Conservation (phyloP, 768 basidiomycete species). For the Heimioporus sp. region DNA sequence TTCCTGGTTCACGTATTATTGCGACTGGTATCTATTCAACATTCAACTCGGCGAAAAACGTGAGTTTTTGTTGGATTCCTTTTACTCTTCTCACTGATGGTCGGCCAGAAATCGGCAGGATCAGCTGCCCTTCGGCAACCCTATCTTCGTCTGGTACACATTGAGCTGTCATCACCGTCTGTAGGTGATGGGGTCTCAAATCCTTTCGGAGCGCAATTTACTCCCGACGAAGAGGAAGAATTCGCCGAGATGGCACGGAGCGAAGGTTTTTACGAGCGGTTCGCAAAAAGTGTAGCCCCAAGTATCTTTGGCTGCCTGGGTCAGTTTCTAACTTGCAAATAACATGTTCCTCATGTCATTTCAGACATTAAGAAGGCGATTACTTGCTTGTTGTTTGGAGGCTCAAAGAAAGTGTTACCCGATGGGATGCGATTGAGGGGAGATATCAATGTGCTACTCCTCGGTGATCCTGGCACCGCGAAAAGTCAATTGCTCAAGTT, state of each 20-base stretch:
- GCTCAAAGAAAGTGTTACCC: conserved; percentile 94
- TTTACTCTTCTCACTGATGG: not conserved
- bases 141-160: conserved; percentile 89
- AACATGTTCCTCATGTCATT: conserved; percentile 6
- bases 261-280: conserved; percentile 89
- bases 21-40: conserved; percentile 98
- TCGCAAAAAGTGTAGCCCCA: conserved; percentile 91
- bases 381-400: conserved; percentile 92
- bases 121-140: conserved; percentile 89
- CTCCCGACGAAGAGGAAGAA: conserved; percentile 96
- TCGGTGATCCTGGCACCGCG: conserved; percentile 98
- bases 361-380: conserved; percentile 99
- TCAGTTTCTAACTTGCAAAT: conserved; percentile 28
- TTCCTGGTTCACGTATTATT: conserved; percentile 93
- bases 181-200: conserved; percentile 70
- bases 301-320: conserved; percentile 96
- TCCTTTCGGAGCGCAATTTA: conserved; percentile 85
- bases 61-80: conserved; percentile 33
- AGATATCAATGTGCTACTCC: conserved; percentile 94
- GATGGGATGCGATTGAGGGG: conserved; percentile 97
- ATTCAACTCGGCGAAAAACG: conserved; percentile 85
- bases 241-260: conserved; percentile 88
- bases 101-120: conserved; percentile 67
- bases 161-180: conserved; percentile 84
- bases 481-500: conserved; percentile 98